Percentiles rank a stretch among this genome's conserved stretches.
These are phyloP conservation scores for Xerocomus spinulosus DNA, from an alignment of 768 basidiomycete species.

Conservation along the genomic window DNA sequence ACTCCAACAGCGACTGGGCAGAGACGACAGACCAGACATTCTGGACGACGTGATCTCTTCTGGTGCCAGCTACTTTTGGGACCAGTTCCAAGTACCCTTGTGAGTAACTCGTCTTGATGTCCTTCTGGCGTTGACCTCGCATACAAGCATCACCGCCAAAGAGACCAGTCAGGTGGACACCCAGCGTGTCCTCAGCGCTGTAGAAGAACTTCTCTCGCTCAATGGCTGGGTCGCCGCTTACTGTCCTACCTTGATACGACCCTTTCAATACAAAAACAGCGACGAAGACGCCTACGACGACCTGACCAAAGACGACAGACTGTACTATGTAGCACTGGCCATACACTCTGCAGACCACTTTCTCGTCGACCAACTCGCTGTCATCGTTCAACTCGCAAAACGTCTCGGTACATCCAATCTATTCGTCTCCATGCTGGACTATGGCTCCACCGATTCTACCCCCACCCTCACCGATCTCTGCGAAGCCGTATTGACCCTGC, in stretches of 20 bases:
- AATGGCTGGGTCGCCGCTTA: conserved; percentile 98
- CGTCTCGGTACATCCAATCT: conserved; percentile 85
- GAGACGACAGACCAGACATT: conserved; percentile 80
- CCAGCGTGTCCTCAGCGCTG: conserved; percentile 82
- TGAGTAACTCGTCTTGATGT: conserved; percentile 38
- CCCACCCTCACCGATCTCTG: conserved; percentile 91
- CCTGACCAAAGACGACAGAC: conserved; percentile 72
- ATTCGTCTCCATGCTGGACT: conserved; percentile 98
- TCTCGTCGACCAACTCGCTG: conserved; percentile 95
- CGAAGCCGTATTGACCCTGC: conserved; percentile 89
- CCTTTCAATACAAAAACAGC: conserved; percentile 87
- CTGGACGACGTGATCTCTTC: conserved; percentile 69
- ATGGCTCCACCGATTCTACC: conserved; percentile 92
- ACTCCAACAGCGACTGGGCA: conserved; percentile 80
- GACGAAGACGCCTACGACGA: conserved; percentile 75
- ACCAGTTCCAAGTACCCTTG: conserved; percentile 89
- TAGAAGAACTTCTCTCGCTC: conserved; percentile 90
- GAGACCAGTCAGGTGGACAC: conserved; percentile 89
- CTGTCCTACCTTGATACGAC: conserved; percentile 90
- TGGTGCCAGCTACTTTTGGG: conserved; percentile 88
- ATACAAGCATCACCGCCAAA: conserved; percentile 62
- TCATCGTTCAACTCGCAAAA: conserved; percentile 93
- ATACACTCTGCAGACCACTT: conserved; percentile 99
- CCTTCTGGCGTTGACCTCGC: not conserved
- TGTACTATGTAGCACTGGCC: conserved; percentile 93